Base-by-base conservation (phyloP, 2,329 filamentous ascomycete genomes). In the Verruconis gallopava region DNA sequence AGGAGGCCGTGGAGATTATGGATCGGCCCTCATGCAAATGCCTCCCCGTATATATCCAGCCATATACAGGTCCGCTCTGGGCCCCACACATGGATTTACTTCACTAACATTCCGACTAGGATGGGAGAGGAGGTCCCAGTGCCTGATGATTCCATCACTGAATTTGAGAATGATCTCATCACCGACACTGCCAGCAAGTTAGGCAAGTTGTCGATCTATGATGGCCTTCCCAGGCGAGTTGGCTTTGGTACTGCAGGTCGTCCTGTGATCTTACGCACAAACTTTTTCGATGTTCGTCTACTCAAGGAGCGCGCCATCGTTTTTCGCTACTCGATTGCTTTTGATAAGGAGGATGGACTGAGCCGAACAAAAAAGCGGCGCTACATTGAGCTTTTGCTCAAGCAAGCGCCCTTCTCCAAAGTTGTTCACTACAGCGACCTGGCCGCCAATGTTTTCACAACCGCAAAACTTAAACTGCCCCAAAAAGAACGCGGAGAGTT, bases 211-310 rank as follows among this genome's bases (percentile, higher is more conserved):
- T 37, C 30, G 3, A 3, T 37, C 4, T 32, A 36, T 12, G 30
- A 41, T 9, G 21, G 11, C 3, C 21, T 35, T 5, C 43, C 44
- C 11, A 19, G 22, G 11, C 37, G 45, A 9, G 43, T 21, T 15
- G 45, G 46, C 42, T 4, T 46, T 45, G 5, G 55, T 53, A 1
- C 36, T 55, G 3, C 48, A 48, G 4, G 47, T 50, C n/a, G 40
- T 42, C 2, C 19, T 4, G 9, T 49, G 48, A 54, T 3, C 53
- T 56, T 17, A 52, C 48, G 1, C 56, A 58, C 44, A 9, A 46
- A 62, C 32, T 61, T 57, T 44, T 55, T 61, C 40, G 44, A 55
- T 4, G 17, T 61, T n/a, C 42, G 47, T 0, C 15, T 47, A 1
- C 43, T 54, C 2, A 47, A 48, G 5, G 17, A 14, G 2, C 25